phyloP scores from a whole-genome alignment of 108 stramenopile species.

The Aurantiochytrium sp. region DNA sequence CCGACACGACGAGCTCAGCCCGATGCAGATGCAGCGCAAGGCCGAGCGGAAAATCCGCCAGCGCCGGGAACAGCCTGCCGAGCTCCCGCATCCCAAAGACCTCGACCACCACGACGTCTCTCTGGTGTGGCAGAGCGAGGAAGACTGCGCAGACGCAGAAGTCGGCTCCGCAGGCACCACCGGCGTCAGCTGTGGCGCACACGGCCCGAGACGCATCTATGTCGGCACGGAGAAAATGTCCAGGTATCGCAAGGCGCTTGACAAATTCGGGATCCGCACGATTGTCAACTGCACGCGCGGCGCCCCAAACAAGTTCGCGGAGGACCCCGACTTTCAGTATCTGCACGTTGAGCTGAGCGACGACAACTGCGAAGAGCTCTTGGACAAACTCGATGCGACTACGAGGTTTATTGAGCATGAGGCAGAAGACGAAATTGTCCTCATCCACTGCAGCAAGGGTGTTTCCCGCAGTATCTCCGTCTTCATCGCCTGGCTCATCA shows the following conservation, averaged over 20 bases:
- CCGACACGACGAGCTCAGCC: too few relatives aligned
- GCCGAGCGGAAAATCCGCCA: too few relatives aligned
- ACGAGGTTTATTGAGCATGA: not conserved
- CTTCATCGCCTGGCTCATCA: not conserved
- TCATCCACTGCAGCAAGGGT: slow-evolving; percentile 18
- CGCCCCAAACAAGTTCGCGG: not conserved
- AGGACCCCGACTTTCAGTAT: not conserved
- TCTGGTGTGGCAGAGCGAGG: too few relatives aligned
- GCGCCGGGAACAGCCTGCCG: too few relatives aligned
- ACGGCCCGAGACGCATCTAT: not conserved
- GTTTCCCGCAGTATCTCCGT: slow-evolving; percentile 1
- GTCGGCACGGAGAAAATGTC: not conserved
- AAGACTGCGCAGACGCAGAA: too few relatives aligned
- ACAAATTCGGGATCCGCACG: not conserved
- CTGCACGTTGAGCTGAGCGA: not conserved
- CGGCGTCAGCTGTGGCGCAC: too few relatives aligned
- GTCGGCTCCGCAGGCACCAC: too few relatives aligned
- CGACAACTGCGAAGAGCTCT: not conserved
- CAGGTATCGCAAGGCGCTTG: not conserved
- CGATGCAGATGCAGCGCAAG: too few relatives aligned
- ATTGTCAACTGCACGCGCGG: slow-evolving; percentile 19
- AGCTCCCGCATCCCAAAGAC: too few relatives aligned
- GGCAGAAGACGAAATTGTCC: not conserved
- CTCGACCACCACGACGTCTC: too few relatives aligned
- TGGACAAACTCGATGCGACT: not conserved